phyloP scores from a whole-genome alignment of 2,329 filamentous ascomycete species.

The Neonectria sp. region DNA sequence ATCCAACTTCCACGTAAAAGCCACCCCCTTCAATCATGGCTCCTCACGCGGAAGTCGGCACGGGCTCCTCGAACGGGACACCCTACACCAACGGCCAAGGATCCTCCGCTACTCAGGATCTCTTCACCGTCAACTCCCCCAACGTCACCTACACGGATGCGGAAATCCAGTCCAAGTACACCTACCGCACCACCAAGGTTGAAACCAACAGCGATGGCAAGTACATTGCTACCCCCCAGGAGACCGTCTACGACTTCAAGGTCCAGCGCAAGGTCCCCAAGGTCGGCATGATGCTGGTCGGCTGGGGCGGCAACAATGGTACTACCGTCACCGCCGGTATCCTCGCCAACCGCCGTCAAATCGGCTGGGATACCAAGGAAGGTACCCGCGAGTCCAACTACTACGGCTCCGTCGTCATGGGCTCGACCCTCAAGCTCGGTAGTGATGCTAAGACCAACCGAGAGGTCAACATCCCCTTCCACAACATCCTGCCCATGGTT shows the following conservation, averaged over 20 bases:
- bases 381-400: slow-evolving; percentile 91
- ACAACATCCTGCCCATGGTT: slow-evolving; percentile 94
- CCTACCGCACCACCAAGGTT: slow-evolving; percentile 94
- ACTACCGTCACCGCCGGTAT: slow-evolving; percentile 98
- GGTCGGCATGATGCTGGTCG: slow-evolving; percentile 97
- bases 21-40: slow-evolving; percentile 77
- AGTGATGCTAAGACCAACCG: slow-evolving; percentile 85
- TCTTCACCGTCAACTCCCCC: slow-evolving; percentile 92
- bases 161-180: slow-evolving; percentile 94
- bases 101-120: slow-evolving; percentile 66
- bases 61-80: slow-evolving; percentile 74
- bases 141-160: slow-evolving; percentile 92
- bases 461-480: slow-evolving; percentile 97
- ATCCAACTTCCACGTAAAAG: slow-evolving; percentile 43
- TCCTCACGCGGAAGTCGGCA: slow-evolving; percentile 83
- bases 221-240: slow-evolving; percentile 86
- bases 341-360: slow-evolving; percentile 89
- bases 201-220: slow-evolving; percentile 79
- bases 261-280: slow-evolving; percentile 94
- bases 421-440: slow-evolving; percentile 96
- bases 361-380: slow-evolving; percentile 95
- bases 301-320: slow-evolving; percentile 98
- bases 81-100: slow-evolving; percentile 59
- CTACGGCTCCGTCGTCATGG: slow-evolving; percentile 98
- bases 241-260: slow-evolving; percentile 97